phyloP scores from a whole-genome alignment of 192 early-diverging fungal genomes.

The Entrophospora sp. region DNA sequence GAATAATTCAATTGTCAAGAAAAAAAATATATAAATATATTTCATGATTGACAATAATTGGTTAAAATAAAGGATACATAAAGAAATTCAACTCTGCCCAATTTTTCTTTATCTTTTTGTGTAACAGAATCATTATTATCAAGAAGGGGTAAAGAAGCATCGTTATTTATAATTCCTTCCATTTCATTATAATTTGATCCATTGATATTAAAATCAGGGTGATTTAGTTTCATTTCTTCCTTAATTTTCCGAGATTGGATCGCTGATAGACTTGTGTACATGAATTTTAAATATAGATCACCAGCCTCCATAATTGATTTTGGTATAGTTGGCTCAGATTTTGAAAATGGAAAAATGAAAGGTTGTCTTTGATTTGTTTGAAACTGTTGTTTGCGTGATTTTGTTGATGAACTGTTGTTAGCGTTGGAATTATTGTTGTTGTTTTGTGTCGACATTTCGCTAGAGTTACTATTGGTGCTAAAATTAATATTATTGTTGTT shows the following conservation, averaged over 20 bases:
- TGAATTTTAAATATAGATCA: constrained; percentile 37
- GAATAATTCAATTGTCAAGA: too few species aligned
- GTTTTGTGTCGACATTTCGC: constrained; percentile 16
- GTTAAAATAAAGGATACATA: constrained; percentile 40
- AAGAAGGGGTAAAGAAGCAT: too few species aligned
- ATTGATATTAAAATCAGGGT: constrained; percentile 17
- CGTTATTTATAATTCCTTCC: too few species aligned
- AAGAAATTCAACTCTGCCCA: constrained; percentile 39
- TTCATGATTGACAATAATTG: too few species aligned
- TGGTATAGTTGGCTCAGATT: constrained; percentile 32
- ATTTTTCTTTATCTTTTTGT: constrained; percentile 26
- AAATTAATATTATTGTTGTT: constrained; percentile 19
- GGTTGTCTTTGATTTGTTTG: constrained; percentile 30
- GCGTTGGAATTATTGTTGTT: constrained; percentile 2
- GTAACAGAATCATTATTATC: constrained; percentile 14
- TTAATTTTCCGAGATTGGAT: constrained; percentile 40
- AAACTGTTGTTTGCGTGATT: constrained; percentile 20
- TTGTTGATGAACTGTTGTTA: background rate
- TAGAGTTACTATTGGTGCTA: background rate
- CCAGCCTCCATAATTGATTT: constrained; percentile 41
- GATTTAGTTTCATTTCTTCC: constrained; percentile 30
- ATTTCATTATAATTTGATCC: too few species aligned
- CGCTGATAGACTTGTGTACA: constrained; percentile 37
- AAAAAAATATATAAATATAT: too few species aligned
- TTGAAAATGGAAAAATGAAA: constrained; percentile 40